Evolutionary conservation across 202 grass and related monocot genomes (phyloP).

Genomic region (Zoysia matrella): DNA sequence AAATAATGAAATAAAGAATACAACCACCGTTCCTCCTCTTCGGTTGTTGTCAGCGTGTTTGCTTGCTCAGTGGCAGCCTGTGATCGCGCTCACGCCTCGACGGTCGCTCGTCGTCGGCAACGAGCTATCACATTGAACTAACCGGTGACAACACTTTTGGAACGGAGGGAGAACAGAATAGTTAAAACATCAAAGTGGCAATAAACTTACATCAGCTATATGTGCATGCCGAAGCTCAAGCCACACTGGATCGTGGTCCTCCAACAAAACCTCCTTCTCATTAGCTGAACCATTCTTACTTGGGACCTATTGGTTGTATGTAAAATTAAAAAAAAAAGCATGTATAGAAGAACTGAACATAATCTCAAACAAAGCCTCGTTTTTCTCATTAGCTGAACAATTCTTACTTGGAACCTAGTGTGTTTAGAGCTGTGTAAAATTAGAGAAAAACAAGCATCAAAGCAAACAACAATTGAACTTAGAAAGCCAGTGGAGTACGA

Average conservation of each 20-base stretch:
- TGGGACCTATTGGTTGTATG: slow-evolving; percentile 52
- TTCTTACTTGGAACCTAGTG: slow-evolving; percentile 61
- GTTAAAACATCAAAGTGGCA: slow-evolving; percentile 37
- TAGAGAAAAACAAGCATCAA: slow-evolving; percentile 13
- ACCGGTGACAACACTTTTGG: no score
- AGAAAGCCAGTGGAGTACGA: not conserved
- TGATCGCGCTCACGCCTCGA: no score
- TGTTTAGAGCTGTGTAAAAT: slow-evolving; percentile 25
- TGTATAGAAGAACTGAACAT: slow-evolving; percentile 2
- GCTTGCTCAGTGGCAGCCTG: no score
- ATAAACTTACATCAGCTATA: slow-evolving; percentile 77
- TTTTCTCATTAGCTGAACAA: slow-evolving; percentile 60
- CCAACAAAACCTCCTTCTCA: slow-evolving; percentile 84
- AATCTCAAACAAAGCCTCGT: slow-evolving; percentile 71
- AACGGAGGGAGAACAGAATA: not conserved
- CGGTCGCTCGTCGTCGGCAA: no score
- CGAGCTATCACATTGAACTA: no score
- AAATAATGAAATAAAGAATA: no score
- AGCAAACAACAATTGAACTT: not conserved
- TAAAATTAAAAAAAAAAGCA: slow-evolving; percentile 25
- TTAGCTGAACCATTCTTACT: slow-evolving; percentile 55
- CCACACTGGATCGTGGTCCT: slow-evolving; percentile 93
- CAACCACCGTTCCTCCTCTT: no score
- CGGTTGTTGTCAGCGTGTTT: no score
- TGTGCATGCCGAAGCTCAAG: slow-evolving; percentile 81